Evolutionary conservation across 345 rosid genomes (phyloP).

Genomic region (Psidium guajava): DNA sequence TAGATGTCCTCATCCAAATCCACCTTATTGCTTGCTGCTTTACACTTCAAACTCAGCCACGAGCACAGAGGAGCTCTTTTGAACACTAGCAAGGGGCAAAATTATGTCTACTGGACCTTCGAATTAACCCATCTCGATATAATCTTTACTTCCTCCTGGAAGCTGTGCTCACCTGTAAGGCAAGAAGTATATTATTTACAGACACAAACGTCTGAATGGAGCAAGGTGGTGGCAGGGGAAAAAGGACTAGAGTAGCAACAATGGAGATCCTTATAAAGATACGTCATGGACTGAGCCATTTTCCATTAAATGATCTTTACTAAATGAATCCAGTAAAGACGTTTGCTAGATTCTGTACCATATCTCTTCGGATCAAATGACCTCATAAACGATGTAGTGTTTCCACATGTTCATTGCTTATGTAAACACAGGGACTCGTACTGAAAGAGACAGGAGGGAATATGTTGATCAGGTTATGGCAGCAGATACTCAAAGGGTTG

Average conservation of each 20-base stretch:
- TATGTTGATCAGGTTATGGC: neutral
- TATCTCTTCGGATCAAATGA: neutral
- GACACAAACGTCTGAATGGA: neutral
- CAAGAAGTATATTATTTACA: neutral
- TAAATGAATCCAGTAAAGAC: neutral
- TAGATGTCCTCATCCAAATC: neutral
- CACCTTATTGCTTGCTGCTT: neutral
- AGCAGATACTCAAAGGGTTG: neutral
- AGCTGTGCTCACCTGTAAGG: neutral
- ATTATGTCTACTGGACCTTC: neutral
- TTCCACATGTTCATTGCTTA: neutral
- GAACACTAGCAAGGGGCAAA: neutral
- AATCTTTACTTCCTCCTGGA: neutral
- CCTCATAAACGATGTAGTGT: neutral
- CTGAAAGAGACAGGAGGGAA: neutral
- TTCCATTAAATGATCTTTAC: neutral
- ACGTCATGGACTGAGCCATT: neutral
- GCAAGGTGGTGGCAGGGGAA: neutral
- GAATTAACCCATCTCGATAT: neutral
- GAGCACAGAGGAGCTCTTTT: neutral
- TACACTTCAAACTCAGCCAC: neutral
- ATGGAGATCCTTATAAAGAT: neutral
- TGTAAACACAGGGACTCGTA: neutral
- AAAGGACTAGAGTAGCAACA: neutral
- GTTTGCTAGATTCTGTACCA: neutral